These are phyloP conservation scores for Aspergillus novofumigatus DNA, from an alignment of 2,329 filamentous ascomycete genomes.

Conservation along the genomic window DNA sequence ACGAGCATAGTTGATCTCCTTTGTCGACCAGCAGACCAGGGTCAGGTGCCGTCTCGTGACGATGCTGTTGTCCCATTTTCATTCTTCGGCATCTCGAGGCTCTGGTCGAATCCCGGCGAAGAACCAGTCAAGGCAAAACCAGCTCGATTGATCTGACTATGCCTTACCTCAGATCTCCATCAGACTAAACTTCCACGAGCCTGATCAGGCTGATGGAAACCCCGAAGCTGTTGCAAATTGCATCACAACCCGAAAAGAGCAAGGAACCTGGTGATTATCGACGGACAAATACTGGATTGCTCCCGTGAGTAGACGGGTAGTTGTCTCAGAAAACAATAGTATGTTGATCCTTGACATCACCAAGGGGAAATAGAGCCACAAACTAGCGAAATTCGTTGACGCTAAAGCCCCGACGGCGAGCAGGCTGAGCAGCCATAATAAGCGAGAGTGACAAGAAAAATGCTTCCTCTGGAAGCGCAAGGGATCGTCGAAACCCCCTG, in stretches of 20 bases:
- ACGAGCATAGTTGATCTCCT: background rate
- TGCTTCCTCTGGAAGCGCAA: constrained; percentile 6
- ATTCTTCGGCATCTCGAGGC: background rate
- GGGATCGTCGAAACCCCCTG: constrained; percentile 10
- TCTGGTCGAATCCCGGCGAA: background rate
- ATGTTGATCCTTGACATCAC: constrained; percentile 16
- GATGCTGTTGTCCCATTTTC: background rate
- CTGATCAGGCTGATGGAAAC: background rate
- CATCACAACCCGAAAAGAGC: background rate
- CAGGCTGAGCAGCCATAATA: background rate
- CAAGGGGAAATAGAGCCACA: background rate
- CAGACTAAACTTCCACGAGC: background rate
- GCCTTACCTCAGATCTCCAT: background rate
- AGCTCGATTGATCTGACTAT: background rate
- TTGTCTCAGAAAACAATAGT: constrained; percentile 17
- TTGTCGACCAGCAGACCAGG: background rate
- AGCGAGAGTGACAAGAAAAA: background rate
- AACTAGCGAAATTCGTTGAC: background rate
- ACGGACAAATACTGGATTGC: too few relatives aligned
- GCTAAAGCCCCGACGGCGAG: background rate
- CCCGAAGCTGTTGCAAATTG: background rate
- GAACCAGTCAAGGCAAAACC: background rate
- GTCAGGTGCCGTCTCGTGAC: background rate
- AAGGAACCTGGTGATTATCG: background rate
- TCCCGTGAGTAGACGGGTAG: constrained; percentile 8